phyloP scores from a whole-genome alignment of 306 rosid genomes.

The Trichosanthes truncata region DNA sequence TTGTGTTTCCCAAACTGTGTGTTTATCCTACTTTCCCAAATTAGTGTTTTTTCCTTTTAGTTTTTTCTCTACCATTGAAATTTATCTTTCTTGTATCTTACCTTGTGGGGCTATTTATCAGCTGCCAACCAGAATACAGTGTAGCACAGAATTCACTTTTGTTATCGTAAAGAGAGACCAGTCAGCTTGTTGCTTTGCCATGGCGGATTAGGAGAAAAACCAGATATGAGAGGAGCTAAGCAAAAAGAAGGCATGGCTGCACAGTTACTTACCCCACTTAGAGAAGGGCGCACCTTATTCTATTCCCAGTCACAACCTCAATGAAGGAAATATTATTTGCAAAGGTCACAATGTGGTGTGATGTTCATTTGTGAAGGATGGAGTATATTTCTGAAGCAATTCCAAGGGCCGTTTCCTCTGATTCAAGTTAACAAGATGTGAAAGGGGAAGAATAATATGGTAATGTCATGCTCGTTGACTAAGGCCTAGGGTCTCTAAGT shows the following conservation, averaged over 20 bases:
- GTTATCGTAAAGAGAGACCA: background rate
- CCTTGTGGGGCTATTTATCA: background rate
- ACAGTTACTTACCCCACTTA: background rate
- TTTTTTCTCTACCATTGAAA: background rate
- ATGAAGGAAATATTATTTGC: background rate
- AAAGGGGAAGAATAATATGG: background rate
- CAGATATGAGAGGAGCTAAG: background rate
- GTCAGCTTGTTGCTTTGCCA: background rate
- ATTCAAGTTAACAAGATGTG: background rate
- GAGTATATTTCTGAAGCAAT: background rate
- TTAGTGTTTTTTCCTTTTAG: background rate
- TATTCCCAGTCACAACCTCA: background rate
- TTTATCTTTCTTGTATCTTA: background rate
- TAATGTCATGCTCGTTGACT: too few species aligned
- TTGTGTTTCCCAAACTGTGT: too few species aligned
- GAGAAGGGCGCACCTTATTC: background rate
- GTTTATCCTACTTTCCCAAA: background rate
- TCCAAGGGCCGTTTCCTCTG: background rate
- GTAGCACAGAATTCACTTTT: background rate
- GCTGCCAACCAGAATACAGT: background rate
- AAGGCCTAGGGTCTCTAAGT: too few species aligned
- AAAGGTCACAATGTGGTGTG: background rate
- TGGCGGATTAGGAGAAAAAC: background rate
- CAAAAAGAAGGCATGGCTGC: background rate
- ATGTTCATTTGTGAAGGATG: background rate